Base-by-base conservation (phyloP, 176 grass and related monocot species). In the Alopecurus myosuroides region DNA sequence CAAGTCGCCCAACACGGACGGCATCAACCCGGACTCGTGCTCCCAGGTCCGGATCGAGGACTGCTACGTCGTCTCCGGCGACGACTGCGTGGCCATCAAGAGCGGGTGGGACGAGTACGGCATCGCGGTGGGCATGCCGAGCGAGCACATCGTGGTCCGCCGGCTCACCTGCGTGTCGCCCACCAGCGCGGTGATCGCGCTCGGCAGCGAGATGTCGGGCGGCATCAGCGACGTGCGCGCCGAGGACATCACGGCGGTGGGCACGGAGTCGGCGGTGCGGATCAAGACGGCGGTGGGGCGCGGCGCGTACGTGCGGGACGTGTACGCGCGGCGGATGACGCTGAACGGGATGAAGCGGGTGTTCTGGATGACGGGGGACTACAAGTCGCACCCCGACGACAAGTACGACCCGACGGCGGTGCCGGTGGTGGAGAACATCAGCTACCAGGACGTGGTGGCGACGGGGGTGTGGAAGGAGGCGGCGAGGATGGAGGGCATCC, bases 61-160 rank as follows among this genome's bases (percentile, higher is more conserved):
- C 88, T 98, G 97, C 81, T 98, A 98, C 85, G 68, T 98, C 40
- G 93, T 98, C 3, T 98, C 93, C 17, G 97, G 97, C 66, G 97
- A 98, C 71, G 97, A 98, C 89, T 95, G 97, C 84, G 91, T 98
- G 15, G 97, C 97, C 2, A 94, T 98, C 79, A 98, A 98, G 88
- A 92, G 89, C 61, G 97, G 97, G 1, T 98, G 97, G 97, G 97
- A 98, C 84, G 93, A 98, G 88, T 98, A 98, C 73, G 97, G 97
- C 80, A 98, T 98, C 57, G 48, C 91, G 0, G 81, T 82, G 49
- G 93, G 88, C 2, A 98, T 98, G 97, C 97, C 97, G 1, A 94
- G 91, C 86, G 25, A 96, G 87, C 97, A 95, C 88, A 95, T 98
- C 71, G 70, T 82, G 5, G 61, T 98, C 17, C 79, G 91, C 0